A percentile compares a stretch with the other conserved stretches of the same genome.
Evolutionary conservation across 2,329 filamentous ascomycete species (phyloP).

Genomic region (Colletotrichum chrysophilum): DNA sequence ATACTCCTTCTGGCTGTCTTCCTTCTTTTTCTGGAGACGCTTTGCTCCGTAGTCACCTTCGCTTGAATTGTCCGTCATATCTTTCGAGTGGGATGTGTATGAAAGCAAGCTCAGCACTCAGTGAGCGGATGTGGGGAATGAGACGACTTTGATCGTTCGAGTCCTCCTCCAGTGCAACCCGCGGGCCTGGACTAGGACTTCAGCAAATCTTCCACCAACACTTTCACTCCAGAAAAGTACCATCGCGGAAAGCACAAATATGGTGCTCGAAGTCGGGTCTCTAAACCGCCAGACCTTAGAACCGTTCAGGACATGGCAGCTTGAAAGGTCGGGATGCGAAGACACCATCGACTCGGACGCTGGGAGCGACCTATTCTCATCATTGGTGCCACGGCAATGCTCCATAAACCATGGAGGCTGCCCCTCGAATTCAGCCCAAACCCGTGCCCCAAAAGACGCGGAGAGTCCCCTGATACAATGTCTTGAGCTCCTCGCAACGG

Average conservation of each 20-base stretch:
- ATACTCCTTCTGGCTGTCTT: neutral
- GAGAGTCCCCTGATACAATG: neutral
- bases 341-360: neutral
- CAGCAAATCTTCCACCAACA: neutral
- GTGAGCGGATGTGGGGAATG: constrained; percentile 1
- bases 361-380: neutral
- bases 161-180: neutral
- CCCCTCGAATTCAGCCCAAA: neutral
- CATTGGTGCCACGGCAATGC: neutral
- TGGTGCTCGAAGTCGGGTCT: constrained; percentile 16
- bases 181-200: neutral
- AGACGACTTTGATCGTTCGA: neutral
- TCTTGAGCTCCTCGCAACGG: neutral
- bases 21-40: neutral
- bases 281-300: constrained; percentile 5
- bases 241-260: neutral
- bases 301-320: constrained; percentile 11
- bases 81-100: neutral
- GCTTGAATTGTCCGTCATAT: neutral
- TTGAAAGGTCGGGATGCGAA: neutral
- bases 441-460: neutral
- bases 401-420: neutral
- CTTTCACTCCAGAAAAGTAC: neutral
- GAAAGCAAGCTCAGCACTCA: neutral
- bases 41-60: neutral